Evolutionary conservation across 1,284 basidiomycete genomes (phyloP).

Genomic region (Neolentinus lepideus): DNA sequence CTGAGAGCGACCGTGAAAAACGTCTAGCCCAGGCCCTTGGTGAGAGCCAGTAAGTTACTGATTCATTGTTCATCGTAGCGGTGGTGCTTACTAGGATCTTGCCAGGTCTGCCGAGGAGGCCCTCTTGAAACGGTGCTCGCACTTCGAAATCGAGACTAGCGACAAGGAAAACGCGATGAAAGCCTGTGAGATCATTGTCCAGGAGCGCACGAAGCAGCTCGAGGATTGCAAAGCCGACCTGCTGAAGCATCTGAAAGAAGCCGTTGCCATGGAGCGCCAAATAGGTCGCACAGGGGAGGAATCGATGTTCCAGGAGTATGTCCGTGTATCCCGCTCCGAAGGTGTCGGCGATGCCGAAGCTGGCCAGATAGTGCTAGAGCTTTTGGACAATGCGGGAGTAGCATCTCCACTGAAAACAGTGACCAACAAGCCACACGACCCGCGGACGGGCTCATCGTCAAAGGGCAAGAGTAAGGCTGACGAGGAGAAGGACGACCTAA

Average conservation of each 20-base stretch:
- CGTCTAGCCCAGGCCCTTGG: slow-evolving; percentile 83
- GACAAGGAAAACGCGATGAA: slow-evolving; percentile 77
- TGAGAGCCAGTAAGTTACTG: slow-evolving; percentile 67
- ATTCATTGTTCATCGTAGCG: slow-evolving; percentile 1
- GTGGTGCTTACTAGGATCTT: slow-evolving; percentile 7
- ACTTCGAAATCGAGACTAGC: slow-evolving; percentile 82
- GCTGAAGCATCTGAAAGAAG: slow-evolving; percentile 54
- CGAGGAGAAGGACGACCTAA: slow-evolving; percentile 49
- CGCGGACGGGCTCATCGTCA: neutral
- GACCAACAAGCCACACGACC: slow-evolving; percentile 19
- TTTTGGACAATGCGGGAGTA: slow-evolving; percentile 62
- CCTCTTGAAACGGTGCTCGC: slow-evolving; percentile 87
- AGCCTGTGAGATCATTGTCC: slow-evolving; percentile 87
- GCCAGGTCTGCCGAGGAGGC: slow-evolving; percentile 82
- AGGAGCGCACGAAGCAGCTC: slow-evolving; percentile 74
- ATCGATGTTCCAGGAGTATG: slow-evolving; percentile 73
- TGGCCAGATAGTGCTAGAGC: slow-evolving; percentile 45
- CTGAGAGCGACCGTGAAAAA: slow-evolving; percentile 86
- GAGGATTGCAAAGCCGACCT: slow-evolving; percentile 77
- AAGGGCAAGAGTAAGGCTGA: slow-evolving; percentile 32
- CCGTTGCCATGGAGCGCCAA: slow-evolving; percentile 59
- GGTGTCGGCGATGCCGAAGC: slow-evolving; percentile 76
- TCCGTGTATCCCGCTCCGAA: slow-evolving; percentile 58
- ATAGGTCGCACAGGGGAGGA: slow-evolving; percentile 60
- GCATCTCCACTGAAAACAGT: slow-evolving; percentile 21